Evolutionary conservation across 2,329 filamentous ascomycete species (phyloP).

Genomic region (Aureobasidium vineae): DNA sequence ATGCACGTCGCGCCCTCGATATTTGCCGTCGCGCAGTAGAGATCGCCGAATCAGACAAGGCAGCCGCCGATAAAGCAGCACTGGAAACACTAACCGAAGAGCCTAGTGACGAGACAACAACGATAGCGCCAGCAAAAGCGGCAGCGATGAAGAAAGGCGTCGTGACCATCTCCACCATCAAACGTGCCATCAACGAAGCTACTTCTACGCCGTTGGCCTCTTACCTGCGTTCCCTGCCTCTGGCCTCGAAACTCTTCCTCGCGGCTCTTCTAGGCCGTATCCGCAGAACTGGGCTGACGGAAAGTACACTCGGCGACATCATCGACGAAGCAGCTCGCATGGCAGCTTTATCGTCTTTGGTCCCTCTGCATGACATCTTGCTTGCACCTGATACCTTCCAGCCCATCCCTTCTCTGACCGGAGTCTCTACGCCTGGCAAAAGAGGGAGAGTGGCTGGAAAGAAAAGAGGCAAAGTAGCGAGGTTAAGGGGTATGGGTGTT

Average conservation of each 20-base stretch:
- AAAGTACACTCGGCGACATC: conserved; percentile 86
- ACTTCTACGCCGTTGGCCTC: conserved; percentile 91
- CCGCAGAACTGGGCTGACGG: conserved; percentile 77
- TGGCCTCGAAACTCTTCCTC: conserved; percentile 81
- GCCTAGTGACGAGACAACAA: conserved; percentile 33
- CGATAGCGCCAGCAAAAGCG: conserved; percentile 1
- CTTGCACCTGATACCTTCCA: conserved; percentile 45
- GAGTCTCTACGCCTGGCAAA: conserved; percentile 35
- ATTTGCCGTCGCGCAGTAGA: conserved; percentile 95
- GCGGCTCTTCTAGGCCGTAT: conserved; percentile 76
- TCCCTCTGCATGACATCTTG: conserved; percentile 61
- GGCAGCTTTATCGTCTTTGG: conserved; percentile 59
- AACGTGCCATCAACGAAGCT: conserved; percentile 91
- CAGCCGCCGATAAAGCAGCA: conserved; percentile 39
- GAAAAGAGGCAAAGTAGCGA: conserved; percentile 41
- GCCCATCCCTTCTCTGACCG: conserved; percentile 31
- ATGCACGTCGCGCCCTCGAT: conserved; percentile 86
- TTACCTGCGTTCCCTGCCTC: conserved; percentile 76
- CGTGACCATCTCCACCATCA: conserved; percentile 91
- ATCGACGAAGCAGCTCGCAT: conserved; percentile 79
- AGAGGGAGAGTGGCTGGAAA: conserved; percentile 37
- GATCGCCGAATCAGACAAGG: conserved; percentile 75
- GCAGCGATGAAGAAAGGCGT: conserved; percentile 46
- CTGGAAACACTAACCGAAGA: conserved; percentile 31
- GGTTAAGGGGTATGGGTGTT: conserved; percentile 61